These are phyloP conservation scores for Pichia occidentalis DNA, from an alignment of 805 yeast genomes.

Conservation along the genomic window DNA sequence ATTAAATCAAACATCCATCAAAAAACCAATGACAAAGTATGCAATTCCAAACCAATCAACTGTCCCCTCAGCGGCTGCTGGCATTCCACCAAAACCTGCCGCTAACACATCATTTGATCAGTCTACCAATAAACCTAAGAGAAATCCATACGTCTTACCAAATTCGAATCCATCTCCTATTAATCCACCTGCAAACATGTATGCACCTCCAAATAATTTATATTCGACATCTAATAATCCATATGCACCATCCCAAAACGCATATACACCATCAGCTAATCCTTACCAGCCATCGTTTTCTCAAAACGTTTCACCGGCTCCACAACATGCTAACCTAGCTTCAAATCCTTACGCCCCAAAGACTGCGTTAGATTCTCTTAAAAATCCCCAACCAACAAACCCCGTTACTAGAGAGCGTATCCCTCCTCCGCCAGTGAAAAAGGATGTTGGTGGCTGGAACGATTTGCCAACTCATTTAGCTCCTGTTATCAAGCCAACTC, in stretches of 20 bases:
- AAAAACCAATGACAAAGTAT: slow-evolving; percentile 6
- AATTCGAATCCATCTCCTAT: slow-evolving; percentile 1
- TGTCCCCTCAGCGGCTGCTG: no score
- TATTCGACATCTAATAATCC: no score
- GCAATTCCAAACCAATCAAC: slow-evolving; percentile 9
- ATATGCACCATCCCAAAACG: no score
- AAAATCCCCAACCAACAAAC: slow-evolving; percentile 15
- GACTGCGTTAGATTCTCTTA: slow-evolving; percentile 30
- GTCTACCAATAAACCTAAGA: not conserved
- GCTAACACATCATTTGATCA: not conserved
- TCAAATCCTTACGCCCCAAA: slow-evolving; percentile 32
- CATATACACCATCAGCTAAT: no score
- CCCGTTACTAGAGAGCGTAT: slow-evolving; percentile 11
- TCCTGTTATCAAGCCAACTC: slow-evolving; percentile 17
- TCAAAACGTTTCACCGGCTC: not conserved
- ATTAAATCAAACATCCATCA: slow-evolving; percentile 7
- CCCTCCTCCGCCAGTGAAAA: slow-evolving; percentile 28
- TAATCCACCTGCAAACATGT: not conserved
- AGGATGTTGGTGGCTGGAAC: slow-evolving; percentile 65
- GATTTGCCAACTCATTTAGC: slow-evolving; percentile 49
- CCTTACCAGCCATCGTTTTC: not conserved
- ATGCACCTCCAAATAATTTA: no score
- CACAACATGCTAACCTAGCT: slow-evolving; percentile 15
- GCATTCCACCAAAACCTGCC: slow-evolving; percentile 5
- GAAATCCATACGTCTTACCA: slow-evolving; percentile 5